Evolutionary conservation across 176 grass and related monocot species (phyloP).

Genomic region (Hsuehochloa calcarea): DNA sequence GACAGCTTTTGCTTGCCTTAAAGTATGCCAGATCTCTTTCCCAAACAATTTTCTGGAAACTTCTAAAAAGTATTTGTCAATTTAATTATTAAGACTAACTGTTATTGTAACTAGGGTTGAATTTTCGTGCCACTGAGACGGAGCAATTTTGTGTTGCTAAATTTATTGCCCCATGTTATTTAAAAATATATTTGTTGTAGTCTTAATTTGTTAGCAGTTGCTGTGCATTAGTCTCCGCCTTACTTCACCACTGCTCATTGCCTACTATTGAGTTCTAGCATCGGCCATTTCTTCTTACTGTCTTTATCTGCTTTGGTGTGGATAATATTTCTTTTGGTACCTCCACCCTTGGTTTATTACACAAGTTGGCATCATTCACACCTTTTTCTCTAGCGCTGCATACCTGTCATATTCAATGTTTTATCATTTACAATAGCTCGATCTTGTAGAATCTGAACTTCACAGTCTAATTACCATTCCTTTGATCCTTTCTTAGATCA

Average conservation of each 20-base stretch:
- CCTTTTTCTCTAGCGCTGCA: neutral
- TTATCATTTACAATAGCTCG: neutral
- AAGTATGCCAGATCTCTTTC: neutral
- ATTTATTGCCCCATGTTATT: neutral
- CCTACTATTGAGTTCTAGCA: neutral
- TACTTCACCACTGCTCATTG: neutral
- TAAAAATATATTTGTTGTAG: slow-evolving; percentile 1
- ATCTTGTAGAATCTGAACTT: slow-evolving; percentile 20
- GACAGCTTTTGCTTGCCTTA: neutral
- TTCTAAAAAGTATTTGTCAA: neutral
- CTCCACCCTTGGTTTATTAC: neutral
- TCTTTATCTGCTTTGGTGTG: neutral
- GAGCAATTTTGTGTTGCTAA: neutral
- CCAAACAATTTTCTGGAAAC: neutral
- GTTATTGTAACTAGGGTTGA: neutral
- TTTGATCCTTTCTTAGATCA: slow-evolving; percentile 28
- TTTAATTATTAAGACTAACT: neutral
- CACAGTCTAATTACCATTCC: slow-evolving; percentile 15
- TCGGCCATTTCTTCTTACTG: neutral
- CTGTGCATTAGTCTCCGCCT: neutral
- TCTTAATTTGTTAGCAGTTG: neutral
- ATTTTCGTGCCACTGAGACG: neutral
- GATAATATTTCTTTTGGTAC: neutral
- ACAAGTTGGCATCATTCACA: neutral
- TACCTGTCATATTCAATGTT: neutral